A percentile compares a stretch with the other conserved stretches of the same genome.
Evolutionary conservation across 23 red algal genomes (phyloP).

Genomic region (Gracilaria caudata): DNA sequence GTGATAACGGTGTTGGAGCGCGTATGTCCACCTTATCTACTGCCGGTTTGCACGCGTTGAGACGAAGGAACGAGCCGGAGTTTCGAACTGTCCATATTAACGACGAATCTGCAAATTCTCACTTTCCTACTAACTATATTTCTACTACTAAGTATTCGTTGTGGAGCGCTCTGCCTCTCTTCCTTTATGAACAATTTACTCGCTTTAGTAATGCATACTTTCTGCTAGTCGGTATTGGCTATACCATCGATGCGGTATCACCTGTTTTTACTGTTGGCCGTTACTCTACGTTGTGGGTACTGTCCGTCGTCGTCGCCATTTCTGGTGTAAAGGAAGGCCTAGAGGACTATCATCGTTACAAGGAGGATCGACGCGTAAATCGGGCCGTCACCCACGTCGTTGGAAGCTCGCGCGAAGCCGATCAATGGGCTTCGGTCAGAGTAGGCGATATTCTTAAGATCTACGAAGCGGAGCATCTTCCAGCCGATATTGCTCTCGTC

Average conservation of each 20-base stretch:
- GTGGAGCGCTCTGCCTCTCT: slow-evolving; percentile 66
- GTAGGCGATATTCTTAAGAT: slow-evolving; percentile 92
- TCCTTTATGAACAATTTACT: slow-evolving; percentile 77
- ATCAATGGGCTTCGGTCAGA: slow-evolving; percentile 68
- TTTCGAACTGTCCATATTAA: slow-evolving; percentile 59
- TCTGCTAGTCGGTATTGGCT: slow-evolving; percentile 80
- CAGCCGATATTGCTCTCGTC: slow-evolving; percentile 87
- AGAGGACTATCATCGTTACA: slow-evolving; percentile 83
- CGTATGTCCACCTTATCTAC: slow-evolving; percentile 9
- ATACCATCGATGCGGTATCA: slow-evolving; percentile 67
- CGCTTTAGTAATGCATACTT: slow-evolving; percentile 90
- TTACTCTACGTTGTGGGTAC: slow-evolving; percentile 66
- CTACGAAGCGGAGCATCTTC: slow-evolving; percentile 67
- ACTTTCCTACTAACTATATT: slow-evolving; percentile 86
- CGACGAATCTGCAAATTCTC: slow-evolving; percentile 37
- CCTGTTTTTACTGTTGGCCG: slow-evolving; percentile 78
- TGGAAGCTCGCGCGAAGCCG: slow-evolving; percentile 26
- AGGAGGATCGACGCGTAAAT: slow-evolving; percentile 83
- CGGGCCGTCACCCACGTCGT: slow-evolving; percentile 72
- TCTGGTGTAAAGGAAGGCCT: slow-evolving; percentile 81
- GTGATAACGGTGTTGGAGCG: not conserved
- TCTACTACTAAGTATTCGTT: slow-evolving; percentile 89
- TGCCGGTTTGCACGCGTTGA: slow-evolving; percentile 18
- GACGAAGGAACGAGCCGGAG: slow-evolving; percentile 13
- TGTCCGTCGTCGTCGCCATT: slow-evolving; percentile 79